Evolutionary conservation across 169 alveolate genomes (phyloP).

Genomic region (Plasmodium sp.): DNA sequence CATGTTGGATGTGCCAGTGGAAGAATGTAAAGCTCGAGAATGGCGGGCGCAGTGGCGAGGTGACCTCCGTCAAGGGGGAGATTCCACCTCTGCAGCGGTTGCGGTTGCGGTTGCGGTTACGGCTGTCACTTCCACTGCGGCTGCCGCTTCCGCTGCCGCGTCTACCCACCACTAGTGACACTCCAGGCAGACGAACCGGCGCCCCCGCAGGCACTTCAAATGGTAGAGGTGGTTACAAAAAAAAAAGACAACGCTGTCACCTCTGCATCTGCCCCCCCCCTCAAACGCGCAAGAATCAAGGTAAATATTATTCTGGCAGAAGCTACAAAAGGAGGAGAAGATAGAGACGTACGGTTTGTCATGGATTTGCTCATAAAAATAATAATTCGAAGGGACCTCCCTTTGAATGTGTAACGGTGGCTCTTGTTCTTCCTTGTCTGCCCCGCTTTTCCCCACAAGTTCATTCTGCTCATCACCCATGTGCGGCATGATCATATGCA

Average conservation of each 20-base stretch:
- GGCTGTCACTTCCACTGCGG: background rate
- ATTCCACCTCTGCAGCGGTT: too few species aligned
- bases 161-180: background rate
- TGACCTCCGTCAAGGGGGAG: background rate
- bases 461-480: background rate
- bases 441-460: background rate
- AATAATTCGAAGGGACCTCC: constrained; percentile 13
- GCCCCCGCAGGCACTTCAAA: constrained; percentile 19
- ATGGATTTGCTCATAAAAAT: constrained; percentile 10
- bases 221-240: constrained; percentile 67
- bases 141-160: background rate
- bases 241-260: constrained; percentile 29
- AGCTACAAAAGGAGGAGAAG: constrained; percentile 40
- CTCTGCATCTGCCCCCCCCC: background rate
- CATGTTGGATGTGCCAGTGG: background rate
- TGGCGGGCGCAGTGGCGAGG: background rate
- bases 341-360: constrained; percentile 9
- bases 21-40: background rate
- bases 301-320: constrained; percentile 35
- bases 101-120: too few species aligned
- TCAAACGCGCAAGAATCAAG: background rate
- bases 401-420: background rate
- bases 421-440: background rate
- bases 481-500: background rate
- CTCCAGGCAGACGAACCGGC: background rate